Base-by-base conservation (phyloP, 306 rosid species). In the Sophora flavescens region DNA sequence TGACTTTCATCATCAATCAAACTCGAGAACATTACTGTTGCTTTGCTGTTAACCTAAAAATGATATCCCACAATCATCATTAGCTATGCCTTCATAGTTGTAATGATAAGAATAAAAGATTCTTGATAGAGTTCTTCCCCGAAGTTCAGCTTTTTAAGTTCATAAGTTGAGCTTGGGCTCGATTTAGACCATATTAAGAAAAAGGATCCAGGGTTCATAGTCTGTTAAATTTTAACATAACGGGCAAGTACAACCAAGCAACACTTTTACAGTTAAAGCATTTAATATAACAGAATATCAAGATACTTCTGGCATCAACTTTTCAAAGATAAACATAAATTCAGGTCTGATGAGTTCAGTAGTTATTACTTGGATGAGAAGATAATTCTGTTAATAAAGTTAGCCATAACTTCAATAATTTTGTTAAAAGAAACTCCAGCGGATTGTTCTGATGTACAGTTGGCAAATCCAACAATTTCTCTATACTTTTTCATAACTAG, bases 11-110 rank as follows among this genome's bases (percentile, higher is more conserved):
- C 90, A 14, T 83, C 67, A 61, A 95, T 72, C 89, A 90, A 50
- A 81, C 84, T 84, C 26, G 96, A 80, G 82, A 95, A 84, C 92
- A 92, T 87, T 69, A 95, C 74, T n/a, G 97, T 92, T 60, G 96
- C 97, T 80, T 90, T 95, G 90, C 91, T 89, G 87, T 88, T 95
- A 62, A 92, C 93, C 99, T 95, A 84, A 83, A 86, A 68, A 81
- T 33, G 18, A 57, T 77, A 78, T 56, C 77, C 64, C 68, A 82
- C 66, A 42, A 80, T 53, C 86, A 83, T 61, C 67, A 82, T 83
- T 78, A 87, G 77, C 86, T 41, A 79, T 53, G 57, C 76, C 79
- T 74, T 57, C 6, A 10, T 13, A 66, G 60, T 67, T 75, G 59
- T 72, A 44, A 33, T 38, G 42, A 75, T 66, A 22, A 69, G 44